Evolutionary conservation across 2,329 filamentous ascomycete genomes (phyloP), one percentile per base, ranked within the genome.

Genomic region (Penicillium fuscoglaucum): DNA sequence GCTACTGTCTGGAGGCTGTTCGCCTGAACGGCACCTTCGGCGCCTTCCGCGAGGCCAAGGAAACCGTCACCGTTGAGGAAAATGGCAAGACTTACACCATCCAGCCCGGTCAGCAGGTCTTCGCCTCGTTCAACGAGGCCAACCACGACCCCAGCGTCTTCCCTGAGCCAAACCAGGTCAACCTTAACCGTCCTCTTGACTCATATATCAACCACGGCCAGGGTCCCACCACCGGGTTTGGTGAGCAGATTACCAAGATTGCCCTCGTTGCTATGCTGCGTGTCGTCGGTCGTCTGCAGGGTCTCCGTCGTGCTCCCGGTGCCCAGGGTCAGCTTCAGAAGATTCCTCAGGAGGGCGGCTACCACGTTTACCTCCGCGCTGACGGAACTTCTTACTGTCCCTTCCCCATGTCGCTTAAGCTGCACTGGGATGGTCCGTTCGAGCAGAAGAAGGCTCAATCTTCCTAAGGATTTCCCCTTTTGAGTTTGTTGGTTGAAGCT

Each of bases 1-100:
- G 86, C 40, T 92, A 90, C 69, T 85, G 84, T 44, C 81, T 89
- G 78, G 91, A 91, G 73, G 89, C 86, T 17, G 82, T 90, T 55
- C 86, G 90, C 40, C 79, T 93, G 53, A 84, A 86, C 4, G 85
- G 86, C 12, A 84, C 84, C 0, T 84, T 85, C 55, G 83, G 83
- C 10, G 78, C 85, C 1, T 87, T 85, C 76, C 84, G 87, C 40
- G 77, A 84, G 55, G 83, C 82, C 2, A 73, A 79, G 0, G 72
- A 68, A 0, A 68, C 75, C 19, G 79, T 82, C 50, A 76, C 77
- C 1, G 78, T 85, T 49, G 80, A 85, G 28, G 82, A 87, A 57
- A 80, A 80, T 15, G 73, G 71, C 52, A 75, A 75, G 26, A 65
- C 75, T n/a, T 71, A 88, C 17, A 63, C 72, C 0, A 78, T 90